Evolutionary conservation across 1,284 basidiomycete genomes (phyloP), one percentile per base, ranked within the genome.

Genomic region (Ustilago crameri): DNA sequence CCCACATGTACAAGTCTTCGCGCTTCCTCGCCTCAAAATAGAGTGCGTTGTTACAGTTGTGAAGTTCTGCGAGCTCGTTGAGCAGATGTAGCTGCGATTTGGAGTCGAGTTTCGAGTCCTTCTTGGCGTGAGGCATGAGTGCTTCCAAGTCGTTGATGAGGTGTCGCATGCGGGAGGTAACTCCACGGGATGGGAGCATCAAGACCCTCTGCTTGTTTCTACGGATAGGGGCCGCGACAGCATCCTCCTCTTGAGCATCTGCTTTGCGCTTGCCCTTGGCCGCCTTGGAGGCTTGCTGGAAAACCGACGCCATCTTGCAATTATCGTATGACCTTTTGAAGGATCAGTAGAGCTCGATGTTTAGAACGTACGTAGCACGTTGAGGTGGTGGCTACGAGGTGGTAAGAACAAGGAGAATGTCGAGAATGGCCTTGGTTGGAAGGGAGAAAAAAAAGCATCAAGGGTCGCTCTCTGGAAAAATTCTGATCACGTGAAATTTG

Each of bases 1-100:
- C 91, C 96, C 96, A 99, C 72, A 98, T 85, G 82, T 98, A 99
- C 46, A 99, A 87, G 81, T 98, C 96, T 83, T 96, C 93, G 71
- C 82, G 76, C 57, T 94, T 87, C 42, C 96, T 89, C 14, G 94
- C 93, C 85, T 99, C 96, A 82, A 99, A 96, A 86, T 97, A 99
- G 24, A 99, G 87, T 1, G 95, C 89, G 81, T 98, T 98, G 85
- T 97, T 97, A 86, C 96, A 99, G 82, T 95, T 97, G 85, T 97
- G 91, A 35, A 99, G 88, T 85, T 98, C 96, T 32, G 96, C 93
- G 20, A 99, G 89, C 85, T 98, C 96, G 59, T 97, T 97, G 47
- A 99, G 87, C 45, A 98, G 89, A 73, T 93, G 88, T 0, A 98
- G 87, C 70, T 97, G 93, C 56, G 93, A 95, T 86, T 98, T 98